Evolutionary conservation across 805 yeast genomes (phyloP).

Genomic region (Kregervanrija delftensis): DNA sequence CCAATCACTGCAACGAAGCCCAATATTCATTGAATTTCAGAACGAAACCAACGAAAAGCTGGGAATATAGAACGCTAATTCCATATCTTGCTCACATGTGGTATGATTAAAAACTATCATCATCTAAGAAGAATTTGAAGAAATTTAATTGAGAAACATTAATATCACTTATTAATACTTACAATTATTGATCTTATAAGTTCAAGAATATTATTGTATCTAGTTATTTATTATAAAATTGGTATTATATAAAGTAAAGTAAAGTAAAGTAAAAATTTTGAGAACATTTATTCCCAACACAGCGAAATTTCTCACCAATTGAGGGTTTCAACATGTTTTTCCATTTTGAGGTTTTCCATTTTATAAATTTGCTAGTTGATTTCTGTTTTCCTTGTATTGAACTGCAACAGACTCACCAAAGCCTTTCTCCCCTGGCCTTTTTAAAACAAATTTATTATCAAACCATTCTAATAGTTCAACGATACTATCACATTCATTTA

Average conservation of each 20-base stretch:
- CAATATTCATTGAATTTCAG: slow-evolving; percentile 37
- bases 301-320: too few relatives aligned
- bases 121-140: slow-evolving; percentile 12
- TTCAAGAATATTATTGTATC: neutral
- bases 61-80: slow-evolving; percentile 12
- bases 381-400: slow-evolving; percentile 15
- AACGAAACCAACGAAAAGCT: slow-evolving; percentile 20
- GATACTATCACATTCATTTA: slow-evolving; percentile 56
- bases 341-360: too few relatives aligned
- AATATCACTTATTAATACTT: slow-evolving; percentile 2
- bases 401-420: slow-evolving; percentile 45
- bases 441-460: slow-evolving; percentile 60
- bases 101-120: slow-evolving; percentile 28
- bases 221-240: too few relatives aligned
- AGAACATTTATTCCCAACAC: too few relatives aligned
- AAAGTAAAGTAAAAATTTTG: too few relatives aligned
- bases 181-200: neutral
- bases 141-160: slow-evolving; percentile 2
- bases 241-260: too few relatives aligned
- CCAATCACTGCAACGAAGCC: slow-evolving; percentile 52
- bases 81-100: slow-evolving; percentile 23
- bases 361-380: slow-evolving; percentile 6
- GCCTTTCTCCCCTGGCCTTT: slow-evolving; percentile 59
- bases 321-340: too few relatives aligned
- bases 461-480: slow-evolving; percentile 77